Evolutionary conservation across 192 early-diverging fungal genomes (phyloP).

Genomic region (Bifiguratus adelaidae): DNA sequence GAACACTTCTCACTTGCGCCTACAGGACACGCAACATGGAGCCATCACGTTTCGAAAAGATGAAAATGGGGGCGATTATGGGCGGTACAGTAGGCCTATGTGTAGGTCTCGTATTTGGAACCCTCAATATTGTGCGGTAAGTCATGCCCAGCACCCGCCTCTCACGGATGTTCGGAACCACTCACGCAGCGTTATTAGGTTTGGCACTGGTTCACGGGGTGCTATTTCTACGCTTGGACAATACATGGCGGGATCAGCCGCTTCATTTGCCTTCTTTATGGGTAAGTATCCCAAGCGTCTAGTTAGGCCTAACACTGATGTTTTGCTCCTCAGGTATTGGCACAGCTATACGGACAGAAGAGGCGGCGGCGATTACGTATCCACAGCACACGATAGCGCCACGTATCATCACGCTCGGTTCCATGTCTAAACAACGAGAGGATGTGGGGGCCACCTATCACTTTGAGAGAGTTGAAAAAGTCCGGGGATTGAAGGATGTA

Average conservation of each 20-base stretch:
- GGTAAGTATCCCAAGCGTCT: conserved; percentile 16
- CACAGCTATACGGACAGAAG: conserved; percentile 40
- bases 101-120: conserved; percentile 48
- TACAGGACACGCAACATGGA: conserved; percentile 33
- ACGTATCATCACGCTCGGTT: too few relatives aligned
- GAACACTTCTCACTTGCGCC: too few relatives aligned
- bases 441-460: too few relatives aligned
- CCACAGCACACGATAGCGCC: too few relatives aligned
- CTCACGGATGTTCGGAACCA: not conserved
- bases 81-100: conserved; percentile 52
- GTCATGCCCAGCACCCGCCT: not conserved
- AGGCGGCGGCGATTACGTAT: conserved; percentile 12
- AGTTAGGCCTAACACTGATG: not conserved
- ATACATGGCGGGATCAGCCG: conserved; percentile 63
- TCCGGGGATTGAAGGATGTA: too few relatives aligned
- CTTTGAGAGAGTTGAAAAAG: too few relatives aligned
- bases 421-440: too few relatives aligned
- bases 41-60: conserved; percentile 39
- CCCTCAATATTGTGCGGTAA: conserved; percentile 35
- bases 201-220: conserved; percentile 60
- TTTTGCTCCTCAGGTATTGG: conserved; percentile 21
- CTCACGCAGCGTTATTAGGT: conserved; percentile 21
- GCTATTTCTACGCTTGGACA: conserved; percentile 60
- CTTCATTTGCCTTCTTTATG: conserved; percentile 81
- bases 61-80: conserved; percentile 55